A percentile compares a stretch with the other conserved stretches of the same genome.
phyloP scores from a whole-genome alignment of 2,329 filamentous ascomycete species.

The Calonectria naviculata region DNA sequence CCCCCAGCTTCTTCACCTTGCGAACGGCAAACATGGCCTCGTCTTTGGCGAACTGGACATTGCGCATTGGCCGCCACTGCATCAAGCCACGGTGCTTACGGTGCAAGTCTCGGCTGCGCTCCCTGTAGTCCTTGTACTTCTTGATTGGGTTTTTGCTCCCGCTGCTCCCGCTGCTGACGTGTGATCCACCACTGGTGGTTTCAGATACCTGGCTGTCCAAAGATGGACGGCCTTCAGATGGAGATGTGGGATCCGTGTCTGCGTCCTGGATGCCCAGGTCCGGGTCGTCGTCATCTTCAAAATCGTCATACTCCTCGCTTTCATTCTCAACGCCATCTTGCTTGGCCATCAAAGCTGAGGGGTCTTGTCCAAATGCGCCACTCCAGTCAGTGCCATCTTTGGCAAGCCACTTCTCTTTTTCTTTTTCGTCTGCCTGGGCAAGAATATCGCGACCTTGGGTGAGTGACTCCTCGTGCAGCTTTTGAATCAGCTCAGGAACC shows the following conservation, averaged over 20 bases:
- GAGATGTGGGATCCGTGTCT: slow-evolving; percentile 43
- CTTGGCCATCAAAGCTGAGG: slow-evolving; percentile 59
- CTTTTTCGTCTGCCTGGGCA: slow-evolving; percentile 75
- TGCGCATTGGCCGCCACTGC: slow-evolving; percentile 94
- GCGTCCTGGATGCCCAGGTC: slow-evolving; percentile 72
- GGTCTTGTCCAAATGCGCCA: slow-evolving; percentile 85
- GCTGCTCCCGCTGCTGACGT: slow-evolving; percentile 43
- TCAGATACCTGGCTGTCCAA: slow-evolving; percentile 53
- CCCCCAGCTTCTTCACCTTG: slow-evolving; percentile 81
- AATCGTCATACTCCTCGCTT: slow-evolving; percentile 54
- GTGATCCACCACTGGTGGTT: slow-evolving; percentile 43
- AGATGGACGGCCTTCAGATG: slow-evolving; percentile 48
- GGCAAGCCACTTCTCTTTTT: slow-evolving; percentile 81
- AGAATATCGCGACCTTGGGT: slow-evolving; percentile 85
- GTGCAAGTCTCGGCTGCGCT: slow-evolving; percentile 79
- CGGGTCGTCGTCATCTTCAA: slow-evolving; percentile 53
- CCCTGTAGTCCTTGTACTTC: slow-evolving; percentile 72
- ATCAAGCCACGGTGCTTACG: slow-evolving; percentile 90
- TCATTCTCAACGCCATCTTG: slow-evolving; percentile 41
- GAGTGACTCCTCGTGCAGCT: slow-evolving; percentile 84
- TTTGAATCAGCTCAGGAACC: slow-evolving; percentile 76
- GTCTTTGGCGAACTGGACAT: slow-evolving; percentile 87
- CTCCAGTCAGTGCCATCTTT: slow-evolving; percentile 89
- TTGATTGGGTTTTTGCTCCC: slow-evolving; percentile 65
- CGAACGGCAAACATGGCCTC: slow-evolving; percentile 83